Conservation (phyloP, 805 yeast species). For the Spathaspora arborariae region DNA sequence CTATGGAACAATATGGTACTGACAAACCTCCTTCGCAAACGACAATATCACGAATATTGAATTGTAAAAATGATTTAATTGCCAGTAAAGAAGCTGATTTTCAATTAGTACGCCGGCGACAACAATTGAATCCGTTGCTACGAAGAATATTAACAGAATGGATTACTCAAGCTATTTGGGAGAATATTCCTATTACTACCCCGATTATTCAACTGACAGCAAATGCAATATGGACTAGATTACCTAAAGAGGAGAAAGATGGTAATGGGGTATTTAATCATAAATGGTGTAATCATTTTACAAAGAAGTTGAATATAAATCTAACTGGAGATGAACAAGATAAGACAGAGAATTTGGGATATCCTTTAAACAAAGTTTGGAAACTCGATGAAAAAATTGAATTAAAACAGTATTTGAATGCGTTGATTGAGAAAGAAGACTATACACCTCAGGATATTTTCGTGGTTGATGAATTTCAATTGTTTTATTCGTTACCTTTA, state of each 20-base stretch:
- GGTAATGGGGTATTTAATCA: constrained; percentile 65
- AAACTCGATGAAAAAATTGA: constrained; percentile 52
- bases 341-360: constrained; percentile 24
- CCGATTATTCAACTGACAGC: constrained; percentile 65
- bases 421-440: constrained; percentile 24
- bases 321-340: constrained; percentile 45
- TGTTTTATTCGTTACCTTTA: constrained; percentile 57
- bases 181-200: constrained; percentile 58
- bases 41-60: constrained; percentile 58
- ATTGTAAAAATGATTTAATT: constrained; percentile 51
- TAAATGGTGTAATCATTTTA: constrained; percentile 55
- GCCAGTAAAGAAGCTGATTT: constrained; percentile 50
- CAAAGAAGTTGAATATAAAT: constrained; percentile 47
- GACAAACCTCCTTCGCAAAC: constrained; percentile 61
- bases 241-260: constrained; percentile 51
- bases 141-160: constrained; percentile 63
- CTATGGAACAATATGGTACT: constrained; percentile 49
- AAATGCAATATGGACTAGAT: constrained; percentile 56
- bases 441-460: constrained; percentile 51
- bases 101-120: constrained; percentile 48
- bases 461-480: constrained; percentile 56
- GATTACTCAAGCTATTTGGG: constrained; percentile 68
- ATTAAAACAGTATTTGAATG: constrained; percentile 40
- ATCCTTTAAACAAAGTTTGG: constrained; percentile 51
- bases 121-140: constrained; percentile 51